Evolutionary conservation across 1,284 basidiomycete species (phyloP).

Genomic region (Sanghuangporus baumii): DNA sequence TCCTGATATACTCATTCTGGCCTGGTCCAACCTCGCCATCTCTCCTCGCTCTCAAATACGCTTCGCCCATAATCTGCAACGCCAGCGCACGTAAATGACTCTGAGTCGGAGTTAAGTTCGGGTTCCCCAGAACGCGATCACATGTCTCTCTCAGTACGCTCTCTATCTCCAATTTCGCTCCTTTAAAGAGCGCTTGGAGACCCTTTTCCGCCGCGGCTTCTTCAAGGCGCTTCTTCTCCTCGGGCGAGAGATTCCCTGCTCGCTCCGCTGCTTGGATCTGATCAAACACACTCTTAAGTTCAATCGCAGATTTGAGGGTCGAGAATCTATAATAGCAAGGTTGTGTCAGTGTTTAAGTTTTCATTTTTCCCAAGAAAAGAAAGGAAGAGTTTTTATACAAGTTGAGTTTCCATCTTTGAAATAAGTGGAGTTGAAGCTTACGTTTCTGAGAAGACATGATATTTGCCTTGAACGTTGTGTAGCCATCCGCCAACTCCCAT

Average conservation of each 20-base stretch:
- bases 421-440: slow-evolving; percentile 34
- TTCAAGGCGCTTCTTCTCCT: slow-evolving; percentile 87
- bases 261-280: slow-evolving; percentile 91
- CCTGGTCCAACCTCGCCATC: slow-evolving; percentile 45
- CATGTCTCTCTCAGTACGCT: slow-evolving; percentile 91
- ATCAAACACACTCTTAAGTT: slow-evolving; percentile 93
- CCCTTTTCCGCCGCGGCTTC: slow-evolving; percentile 97
- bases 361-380: background rate
- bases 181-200: slow-evolving; percentile 91
- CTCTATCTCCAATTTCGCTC: slow-evolving; percentile 94
- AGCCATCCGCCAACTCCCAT: slow-evolving; percentile 88
- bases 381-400: background rate
- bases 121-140: slow-evolving; percentile 75
- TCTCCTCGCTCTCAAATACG: slow-evolving; percentile 67
- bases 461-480: slow-evolving; percentile 91
- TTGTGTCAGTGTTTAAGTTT: background rate
- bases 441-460: slow-evolving; percentile 92
- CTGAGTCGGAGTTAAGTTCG: slow-evolving; percentile 50
- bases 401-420: background rate
- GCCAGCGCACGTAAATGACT: slow-evolving; percentile 74
- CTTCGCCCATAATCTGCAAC: slow-evolving; percentile 78
- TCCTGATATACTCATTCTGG: slow-evolving; percentile 77
- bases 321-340: slow-evolving; percentile 57
- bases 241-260: slow-evolving; percentile 77
- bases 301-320: slow-evolving; percentile 82